Evolutionary conservation across 2,329 filamentous ascomycete genomes (phyloP), one percentile per base, ranked within the genome.

Genomic region (Pyrenochaeta sp.): DNA sequence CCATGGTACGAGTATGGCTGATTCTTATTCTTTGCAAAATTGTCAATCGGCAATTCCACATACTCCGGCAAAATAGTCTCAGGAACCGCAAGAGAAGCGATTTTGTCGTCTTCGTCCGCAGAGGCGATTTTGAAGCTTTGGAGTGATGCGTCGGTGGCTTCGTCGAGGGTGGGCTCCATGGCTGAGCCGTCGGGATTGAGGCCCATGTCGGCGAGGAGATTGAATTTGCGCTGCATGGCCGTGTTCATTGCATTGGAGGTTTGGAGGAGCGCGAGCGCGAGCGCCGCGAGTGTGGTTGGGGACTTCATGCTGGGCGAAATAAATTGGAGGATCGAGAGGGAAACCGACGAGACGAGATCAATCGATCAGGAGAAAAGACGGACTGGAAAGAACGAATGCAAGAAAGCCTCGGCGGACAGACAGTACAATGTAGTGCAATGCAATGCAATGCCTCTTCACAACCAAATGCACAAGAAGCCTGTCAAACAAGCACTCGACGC

Each of bases 1-100:
- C 62, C 63, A 1, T 62, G 40, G 20, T 58, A 49, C 4, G 41
- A 40, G 23, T 15, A 9, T 15, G 30, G 34, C 32, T 60, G 59
- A 31, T 58, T 50, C 15, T 58, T 58, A 26, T 55, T 48, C 21
- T 52, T 51, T 14, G 60, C 61, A 28, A 73, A 73, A 35, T 72
- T 60, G 48, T 73, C 67, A 1, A 72, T 39, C 4, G 69, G 68
- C 3, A 73, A 51, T 22, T 63, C 41, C 15, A 73, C 61, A 20
- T 67, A 72, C 45, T 73, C 70, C 4, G 55, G 39, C 5, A 30
- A 35, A 11, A 68, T 65, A 5, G 28, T 46, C 23, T 62, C 59
- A 0, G 48, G 35, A 14, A 32, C 26, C 35, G 28, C 27, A 4
- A 38, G 19, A 11, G 40, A 19, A 7, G 23, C 23, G 11, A 43